Conservation (phyloP, 306 rosid species). For the Arachis hypogaea region DNA sequence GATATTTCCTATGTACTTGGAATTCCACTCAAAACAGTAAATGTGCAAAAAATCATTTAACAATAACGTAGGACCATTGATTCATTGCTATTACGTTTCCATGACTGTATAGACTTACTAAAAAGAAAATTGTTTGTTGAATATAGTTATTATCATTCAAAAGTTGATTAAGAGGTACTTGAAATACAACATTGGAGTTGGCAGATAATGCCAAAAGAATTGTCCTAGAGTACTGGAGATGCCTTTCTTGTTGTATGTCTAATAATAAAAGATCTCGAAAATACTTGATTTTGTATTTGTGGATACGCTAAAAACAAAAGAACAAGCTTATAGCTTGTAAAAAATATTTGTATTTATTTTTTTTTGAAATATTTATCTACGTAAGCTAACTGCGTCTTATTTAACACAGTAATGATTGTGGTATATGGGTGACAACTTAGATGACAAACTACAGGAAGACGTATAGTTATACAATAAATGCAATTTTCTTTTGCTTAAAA, state of each 20-base stretch:
- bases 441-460: no score
- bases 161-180: slow-evolving; percentile 2
- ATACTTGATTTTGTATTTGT: no score
- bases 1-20: background rate
- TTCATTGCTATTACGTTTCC: background rate
- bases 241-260: background rate
- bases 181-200: background rate
- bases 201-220: background rate
- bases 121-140: slow-evolving; percentile 12
- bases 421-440: no score
- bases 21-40: background rate
- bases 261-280: background rate
- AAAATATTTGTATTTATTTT: no score
- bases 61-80: background rate
- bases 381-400: no score
- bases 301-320: no score
- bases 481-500: no score
- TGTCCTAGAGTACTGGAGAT: background rate
- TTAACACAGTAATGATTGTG: no score
- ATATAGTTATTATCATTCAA: no score
- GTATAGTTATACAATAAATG: no score
- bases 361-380: no score
- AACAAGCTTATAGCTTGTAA: no score
- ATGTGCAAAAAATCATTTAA: slow-evolving; percentile 1
- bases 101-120: background rate